Base-by-base conservation (phyloP, 352 stramenopile genomes). In the Pythium phragmiticola region DNA sequence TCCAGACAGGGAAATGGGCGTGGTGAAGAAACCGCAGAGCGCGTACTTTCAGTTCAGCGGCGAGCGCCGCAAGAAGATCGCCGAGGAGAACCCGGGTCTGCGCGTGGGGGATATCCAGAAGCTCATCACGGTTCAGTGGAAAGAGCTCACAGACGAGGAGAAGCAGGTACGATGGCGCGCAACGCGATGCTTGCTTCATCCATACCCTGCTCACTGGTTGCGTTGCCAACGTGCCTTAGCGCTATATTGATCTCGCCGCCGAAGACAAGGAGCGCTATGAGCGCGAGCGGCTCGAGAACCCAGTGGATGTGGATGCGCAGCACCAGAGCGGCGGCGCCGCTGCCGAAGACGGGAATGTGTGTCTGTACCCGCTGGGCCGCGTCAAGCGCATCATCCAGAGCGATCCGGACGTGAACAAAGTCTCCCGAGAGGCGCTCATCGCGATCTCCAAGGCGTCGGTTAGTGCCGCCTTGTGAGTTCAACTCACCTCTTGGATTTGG, bases 311-410 rank as follows among this genome's bases (percentile, higher is more conserved):
- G 33, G 72, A 87, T n/a, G 75, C 92, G 60, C 67, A 70, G 39
- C 71, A 76, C 9, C 73, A 78, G 7, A 67, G 77, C 0, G 74
- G 75, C 19, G 53, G 74, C 19, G 53, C 57, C 4, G 51, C 41
- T 2, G 63, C 50, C 13, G 45, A 28, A 5, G 59, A 72, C 45
- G 65, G 69, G 6, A 84, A 69, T 61, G 66, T 63, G 28, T 89
- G 78, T 48, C 39, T 92, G 16, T 89, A 90, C 37, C 82, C 82
- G 11, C 53, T 91, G 23, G 90, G 79, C 36, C 82, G 95, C 23
- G 92, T 98, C 62, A 90, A 94, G 57, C 97, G 97, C 60, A 98
- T 98, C 69, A 84, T 96, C 47, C 92, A 97, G 70, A 88, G 93
- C 41, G 94, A 98, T 71, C 88, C 91, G 1, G 92, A 98, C 55